These are phyloP conservation scores for Suillus occidentalis DNA, from an alignment of 768 basidiomycete species.

Conservation along the genomic window DNA sequence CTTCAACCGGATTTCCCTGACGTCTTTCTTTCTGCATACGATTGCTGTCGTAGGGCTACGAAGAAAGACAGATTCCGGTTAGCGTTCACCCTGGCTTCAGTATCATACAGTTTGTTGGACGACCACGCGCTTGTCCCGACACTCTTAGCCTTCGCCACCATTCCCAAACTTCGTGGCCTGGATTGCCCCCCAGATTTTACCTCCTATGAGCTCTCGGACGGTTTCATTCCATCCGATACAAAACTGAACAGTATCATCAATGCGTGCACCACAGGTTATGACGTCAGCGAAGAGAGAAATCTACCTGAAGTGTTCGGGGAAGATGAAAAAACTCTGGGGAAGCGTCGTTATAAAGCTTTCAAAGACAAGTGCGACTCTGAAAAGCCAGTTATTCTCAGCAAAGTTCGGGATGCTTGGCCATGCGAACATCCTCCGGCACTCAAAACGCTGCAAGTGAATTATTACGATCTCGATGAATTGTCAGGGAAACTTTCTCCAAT, in stretches of 20 bases:
- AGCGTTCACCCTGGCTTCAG: conserved; percentile 33
- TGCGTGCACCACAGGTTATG: not conserved
- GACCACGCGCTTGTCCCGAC: conserved; percentile 22
- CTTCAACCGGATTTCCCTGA: conserved; percentile 19
- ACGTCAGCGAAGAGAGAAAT: conserved; percentile 16
- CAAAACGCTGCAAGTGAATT: not conserved
- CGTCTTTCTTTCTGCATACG: conserved; percentile 31
- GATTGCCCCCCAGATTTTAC: conserved; percentile 19
- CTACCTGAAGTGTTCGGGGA: conserved; percentile 1
- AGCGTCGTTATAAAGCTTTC: conserved; percentile 14
- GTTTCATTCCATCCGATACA: conserved; percentile 3
- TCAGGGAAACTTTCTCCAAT: not conserved
- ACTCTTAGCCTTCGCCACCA: conserved; percentile 32
- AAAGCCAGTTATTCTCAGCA: not conserved
- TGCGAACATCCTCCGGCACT: conserved; percentile 11
- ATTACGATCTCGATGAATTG: conserved; percentile 11
- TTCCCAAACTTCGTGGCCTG: conserved; percentile 7
- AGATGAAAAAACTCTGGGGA: not conserved
- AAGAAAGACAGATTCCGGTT: conserved; percentile 20
- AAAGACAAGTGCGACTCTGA: conserved; percentile 11
- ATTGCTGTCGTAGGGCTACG: conserved; percentile 21
- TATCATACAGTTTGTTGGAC: conserved; percentile 27
- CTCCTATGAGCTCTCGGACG: conserved; percentile 14
- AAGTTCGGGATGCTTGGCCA: conserved; percentile 20
- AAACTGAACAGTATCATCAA: conserved; percentile 5